These are phyloP conservation scores for Polysphondylium violaceum DNA, from an alignment of 78 protist genomes.

Conservation along the genomic window DNA sequence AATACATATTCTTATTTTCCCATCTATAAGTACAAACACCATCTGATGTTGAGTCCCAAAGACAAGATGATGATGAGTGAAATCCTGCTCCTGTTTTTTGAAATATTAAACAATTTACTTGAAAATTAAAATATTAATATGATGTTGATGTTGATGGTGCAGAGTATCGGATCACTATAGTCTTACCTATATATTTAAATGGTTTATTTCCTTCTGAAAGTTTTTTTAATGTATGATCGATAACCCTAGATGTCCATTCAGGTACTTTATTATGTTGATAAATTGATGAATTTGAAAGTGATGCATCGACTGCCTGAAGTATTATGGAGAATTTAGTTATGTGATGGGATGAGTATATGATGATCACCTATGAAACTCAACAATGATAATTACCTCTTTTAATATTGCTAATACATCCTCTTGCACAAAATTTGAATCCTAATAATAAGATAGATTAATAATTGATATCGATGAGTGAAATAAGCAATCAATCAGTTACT, in stretches of 20 bases:
- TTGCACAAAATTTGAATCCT: conserved; percentile 12
- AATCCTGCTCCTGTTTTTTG: conserved; percentile 93
- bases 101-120: conserved; percentile 82
- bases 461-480: too few species aligned
- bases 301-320: conserved; percentile 42
- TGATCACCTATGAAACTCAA: not conserved
- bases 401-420: conserved; percentile 51
- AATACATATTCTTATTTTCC: conserved; percentile 88
- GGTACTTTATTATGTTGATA: conserved; percentile 85
- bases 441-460: not conserved
- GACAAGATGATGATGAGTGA: conserved; percentile 83
- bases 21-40: conserved; percentile 72
- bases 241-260: conserved; percentile 83
- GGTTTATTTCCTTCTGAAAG: conserved; percentile 83
- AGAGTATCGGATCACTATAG: not conserved
- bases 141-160: not conserved
- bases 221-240: conserved; percentile 82
- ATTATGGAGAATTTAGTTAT: not conserved
- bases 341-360: not conserved
- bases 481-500: too few species aligned
- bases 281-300: conserved; percentile 18
- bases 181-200: conserved; percentile 86
- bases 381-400: conserved; percentile 31
- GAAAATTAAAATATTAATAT: too few species aligned
- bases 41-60: conserved; percentile 88